phyloP scores from a whole-genome alignment of 768 basidiomycete species.

The Mycena indigotica region DNA sequence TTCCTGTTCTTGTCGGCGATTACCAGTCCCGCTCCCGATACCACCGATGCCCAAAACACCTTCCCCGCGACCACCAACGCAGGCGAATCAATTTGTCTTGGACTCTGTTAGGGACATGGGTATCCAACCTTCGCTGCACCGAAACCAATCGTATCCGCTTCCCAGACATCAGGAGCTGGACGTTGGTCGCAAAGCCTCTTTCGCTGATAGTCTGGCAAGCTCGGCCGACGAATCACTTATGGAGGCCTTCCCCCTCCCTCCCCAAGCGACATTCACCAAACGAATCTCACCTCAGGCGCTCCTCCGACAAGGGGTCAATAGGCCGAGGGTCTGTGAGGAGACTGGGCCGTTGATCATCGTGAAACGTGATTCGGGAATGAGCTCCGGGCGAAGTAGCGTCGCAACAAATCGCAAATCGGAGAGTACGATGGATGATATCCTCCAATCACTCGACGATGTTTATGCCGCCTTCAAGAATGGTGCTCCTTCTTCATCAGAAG shows the following conservation, averaged over 20 bases:
- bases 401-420: neutral
- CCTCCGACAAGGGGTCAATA: slow-evolving; percentile 1
- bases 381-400: neutral
- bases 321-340: slow-evolving; percentile 2
- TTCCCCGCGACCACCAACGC: slow-evolving; percentile 2
- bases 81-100: neutral
- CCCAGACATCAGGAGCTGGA: neutral
- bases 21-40: slow-evolving; percentile 5
- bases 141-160: slow-evolving; percentile 11
- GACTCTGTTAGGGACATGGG: neutral
- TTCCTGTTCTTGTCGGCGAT: neutral
- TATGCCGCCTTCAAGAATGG: slow-evolving; percentile 8
- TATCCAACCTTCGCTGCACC: slow-evolving; percentile 7
- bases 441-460: slow-evolving; percentile 12
- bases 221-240: neutral
- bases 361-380: slow-evolving; percentile 7
- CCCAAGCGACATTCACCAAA: slow-evolving; percentile 15
- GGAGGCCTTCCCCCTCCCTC: slow-evolving; percentile 7
- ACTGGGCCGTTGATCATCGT: slow-evolving; percentile 13
- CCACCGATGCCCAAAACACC: slow-evolving; percentile 20
- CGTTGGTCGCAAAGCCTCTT: neutral
- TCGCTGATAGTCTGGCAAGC: neutral
- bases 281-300: neutral
- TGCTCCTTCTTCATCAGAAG: too few species aligned
- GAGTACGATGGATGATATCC: slow-evolving; percentile 15